These are phyloP conservation scores for Yamadazyma triangularis DNA, from an alignment of 1,139 yeast genomes.

Conservation along the genomic window DNA sequence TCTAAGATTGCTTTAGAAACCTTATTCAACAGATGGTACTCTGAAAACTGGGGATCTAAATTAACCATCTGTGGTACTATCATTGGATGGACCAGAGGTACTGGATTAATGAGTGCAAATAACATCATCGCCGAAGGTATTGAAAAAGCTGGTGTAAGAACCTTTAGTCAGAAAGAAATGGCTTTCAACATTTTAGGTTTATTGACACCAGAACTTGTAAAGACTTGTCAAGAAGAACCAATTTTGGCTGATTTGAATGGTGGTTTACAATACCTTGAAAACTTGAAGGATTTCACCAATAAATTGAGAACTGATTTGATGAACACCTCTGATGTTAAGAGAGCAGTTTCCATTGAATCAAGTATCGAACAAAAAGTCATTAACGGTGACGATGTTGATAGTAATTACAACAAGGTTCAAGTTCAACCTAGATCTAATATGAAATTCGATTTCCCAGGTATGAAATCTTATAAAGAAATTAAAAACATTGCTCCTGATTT, in stretches of 20 bases:
- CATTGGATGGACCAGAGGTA: constrained; percentile 99
- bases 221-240: constrained; percentile 88
- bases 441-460: constrained; percentile 87
- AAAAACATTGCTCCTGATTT: constrained; percentile 69
- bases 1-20: constrained; percentile 94
- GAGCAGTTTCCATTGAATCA: constrained; percentile 92
- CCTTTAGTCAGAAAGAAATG: constrained; percentile 98
- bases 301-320: constrained; percentile 76
- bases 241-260: constrained; percentile 98
- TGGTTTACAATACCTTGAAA: constrained; percentile 91
- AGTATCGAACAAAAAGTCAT: constrained; percentile 90
- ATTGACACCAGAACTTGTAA: constrained; percentile 79
- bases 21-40: constrained; percentile 96
- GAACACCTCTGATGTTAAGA: constrained; percentile 87
- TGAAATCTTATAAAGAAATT: constrained; percentile 72
- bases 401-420: constrained; percentile 70
- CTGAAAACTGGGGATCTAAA: constrained; percentile 94
- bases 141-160: constrained; percentile 92
- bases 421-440: constrained; percentile 93
- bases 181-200: constrained; percentile 96
- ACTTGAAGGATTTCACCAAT: constrained; percentile 84
- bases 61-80: constrained; percentile 97
- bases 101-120: constrained; percentile 97
- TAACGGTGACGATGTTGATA: constrained; percentile 86
- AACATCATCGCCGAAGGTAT: constrained; percentile 97